phyloP scores from a whole-genome alignment of 116 monocot species.

The Phalaenopsis hybrid region DNA sequence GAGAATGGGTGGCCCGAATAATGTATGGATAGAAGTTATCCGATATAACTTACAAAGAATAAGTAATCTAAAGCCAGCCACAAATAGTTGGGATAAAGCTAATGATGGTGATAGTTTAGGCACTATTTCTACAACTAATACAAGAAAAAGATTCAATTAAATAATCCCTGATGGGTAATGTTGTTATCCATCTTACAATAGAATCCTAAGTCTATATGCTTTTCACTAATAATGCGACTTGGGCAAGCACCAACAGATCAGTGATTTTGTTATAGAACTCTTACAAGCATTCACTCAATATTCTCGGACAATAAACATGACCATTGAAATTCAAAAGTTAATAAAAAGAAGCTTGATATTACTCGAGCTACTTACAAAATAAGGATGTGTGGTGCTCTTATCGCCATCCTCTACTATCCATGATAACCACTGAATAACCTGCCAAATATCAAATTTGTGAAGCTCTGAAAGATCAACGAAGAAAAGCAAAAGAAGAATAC shows the following conservation, averaged over 20 bases:
- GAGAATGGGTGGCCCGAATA: too few relatives aligned
- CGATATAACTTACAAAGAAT: too few relatives aligned
- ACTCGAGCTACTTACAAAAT: slow-evolving; percentile 66
- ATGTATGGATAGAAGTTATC: too few relatives aligned
- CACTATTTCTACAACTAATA: background rate
- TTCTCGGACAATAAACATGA: background rate
- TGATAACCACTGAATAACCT: slow-evolving; percentile 79
- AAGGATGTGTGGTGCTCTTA: slow-evolving; percentile 49
- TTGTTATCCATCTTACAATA: background rate
- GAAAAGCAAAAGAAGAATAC: background rate
- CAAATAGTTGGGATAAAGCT: too few relatives aligned
- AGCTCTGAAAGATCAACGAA: background rate
- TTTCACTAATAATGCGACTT: background rate
- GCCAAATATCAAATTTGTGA: slow-evolving; percentile 11
- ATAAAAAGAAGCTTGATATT: background rate
- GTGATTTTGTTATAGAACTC: background rate
- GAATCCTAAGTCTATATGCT: background rate
- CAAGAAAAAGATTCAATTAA: background rate
- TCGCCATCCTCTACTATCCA: slow-evolving; percentile 83
- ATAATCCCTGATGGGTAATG: background rate
- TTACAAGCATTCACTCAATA: background rate
- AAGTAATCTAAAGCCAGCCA: too few relatives aligned
- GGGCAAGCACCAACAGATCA: background rate
- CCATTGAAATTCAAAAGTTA: background rate
- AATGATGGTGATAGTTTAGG: background rate